Conservation (phyloP, 202 grass and related monocot genomes). For the Schoenoplectus triqueter region DNA sequence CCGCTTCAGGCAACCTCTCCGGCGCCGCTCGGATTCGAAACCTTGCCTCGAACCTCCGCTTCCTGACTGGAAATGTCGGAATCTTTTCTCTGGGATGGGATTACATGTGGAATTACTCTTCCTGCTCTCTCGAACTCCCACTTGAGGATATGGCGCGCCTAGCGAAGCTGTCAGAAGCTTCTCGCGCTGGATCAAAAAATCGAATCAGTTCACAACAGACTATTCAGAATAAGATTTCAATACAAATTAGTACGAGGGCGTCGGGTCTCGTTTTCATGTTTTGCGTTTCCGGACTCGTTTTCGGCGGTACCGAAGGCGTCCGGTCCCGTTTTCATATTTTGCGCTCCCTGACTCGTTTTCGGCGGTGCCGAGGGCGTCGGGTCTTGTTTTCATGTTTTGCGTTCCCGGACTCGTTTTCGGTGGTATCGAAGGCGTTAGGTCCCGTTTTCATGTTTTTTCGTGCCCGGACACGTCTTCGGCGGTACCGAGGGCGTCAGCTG, state of each 20-base stretch:
- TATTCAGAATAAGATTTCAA: background rate
- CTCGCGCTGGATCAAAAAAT: conserved; percentile 46
- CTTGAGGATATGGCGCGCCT: conserved; percentile 49
- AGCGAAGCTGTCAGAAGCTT: conserved; percentile 56
- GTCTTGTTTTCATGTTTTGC: too few species aligned
- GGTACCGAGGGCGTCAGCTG: too few species aligned
- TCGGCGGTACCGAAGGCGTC: too few species aligned
- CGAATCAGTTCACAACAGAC: conserved; percentile 28
- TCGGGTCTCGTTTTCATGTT: too few species aligned
- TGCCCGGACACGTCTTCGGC: too few species aligned
- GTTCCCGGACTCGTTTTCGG: too few species aligned
- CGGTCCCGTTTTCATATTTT: too few species aligned
- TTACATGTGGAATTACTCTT: conserved; percentile 83
- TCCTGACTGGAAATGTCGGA: conserved; percentile 44
- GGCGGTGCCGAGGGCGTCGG: too few species aligned
- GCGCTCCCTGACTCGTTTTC: too few species aligned
- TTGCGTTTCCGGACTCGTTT: too few species aligned
- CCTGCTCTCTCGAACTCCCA: conserved; percentile 43
- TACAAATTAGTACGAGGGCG: background rate
- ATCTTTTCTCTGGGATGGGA: conserved; percentile 74
- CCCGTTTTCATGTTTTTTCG: too few species aligned
- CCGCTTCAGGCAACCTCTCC: conserved; percentile 53
- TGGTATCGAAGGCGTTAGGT: too few species aligned
- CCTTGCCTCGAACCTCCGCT: conserved; percentile 55
- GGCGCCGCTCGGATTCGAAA: conserved; percentile 52